A percentile compares a stretch with the other conserved stretches of the same genome.
These are phyloP conservation scores for Thielaviopsis euricoi DNA, from an alignment of 2,329 filamentous ascomycete genomes.

Conservation along the genomic window DNA sequence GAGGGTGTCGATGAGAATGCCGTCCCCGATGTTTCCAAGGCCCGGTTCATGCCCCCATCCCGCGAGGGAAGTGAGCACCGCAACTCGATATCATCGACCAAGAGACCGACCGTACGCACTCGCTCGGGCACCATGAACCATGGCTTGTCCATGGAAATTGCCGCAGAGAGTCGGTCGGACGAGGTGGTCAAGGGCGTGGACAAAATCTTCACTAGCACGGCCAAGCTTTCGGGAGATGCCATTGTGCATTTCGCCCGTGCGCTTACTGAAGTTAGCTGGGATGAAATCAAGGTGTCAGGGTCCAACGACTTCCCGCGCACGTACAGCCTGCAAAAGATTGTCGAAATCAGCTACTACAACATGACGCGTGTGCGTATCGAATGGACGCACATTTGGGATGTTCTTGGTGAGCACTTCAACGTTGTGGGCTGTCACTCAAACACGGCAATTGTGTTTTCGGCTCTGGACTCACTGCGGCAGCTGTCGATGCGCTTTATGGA, in stretches of 20 bases:
- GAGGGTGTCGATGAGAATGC: constrained; percentile 86
- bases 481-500: constrained; percentile 98
- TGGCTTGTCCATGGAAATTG: constrained; percentile 60
- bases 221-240: constrained; percentile 78
- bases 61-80: constrained; percentile 40
- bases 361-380: constrained; percentile 97
- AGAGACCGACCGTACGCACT: constrained; percentile 16
- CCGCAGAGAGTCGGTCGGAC: constrained; percentile 78
- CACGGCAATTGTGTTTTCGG: constrained; percentile 93
- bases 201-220: constrained; percentile 91
- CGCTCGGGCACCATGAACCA: constrained; percentile 27
- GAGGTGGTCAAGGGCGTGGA: constrained; percentile 89
- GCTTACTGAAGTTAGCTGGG: constrained; percentile 92
- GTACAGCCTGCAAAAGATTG: constrained; percentile 93
- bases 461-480: constrained; percentile 84
- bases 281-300: constrained; percentile 94
- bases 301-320: constrained; percentile 90
- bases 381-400: constrained; percentile 95
- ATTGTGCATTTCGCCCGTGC: constrained; percentile 92
- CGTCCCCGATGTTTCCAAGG: constrained; percentile 80
- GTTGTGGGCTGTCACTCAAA: constrained; percentile 93
- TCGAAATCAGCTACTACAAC: constrained; percentile 99
- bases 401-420: constrained; percentile 97
- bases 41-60: constrained; percentile 49
- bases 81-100: constrained; percentile 43